Evolutionary conservation across 768 basidiomycete genomes (phyloP).

Genomic region (Auriscalpium vulgare): DNA sequence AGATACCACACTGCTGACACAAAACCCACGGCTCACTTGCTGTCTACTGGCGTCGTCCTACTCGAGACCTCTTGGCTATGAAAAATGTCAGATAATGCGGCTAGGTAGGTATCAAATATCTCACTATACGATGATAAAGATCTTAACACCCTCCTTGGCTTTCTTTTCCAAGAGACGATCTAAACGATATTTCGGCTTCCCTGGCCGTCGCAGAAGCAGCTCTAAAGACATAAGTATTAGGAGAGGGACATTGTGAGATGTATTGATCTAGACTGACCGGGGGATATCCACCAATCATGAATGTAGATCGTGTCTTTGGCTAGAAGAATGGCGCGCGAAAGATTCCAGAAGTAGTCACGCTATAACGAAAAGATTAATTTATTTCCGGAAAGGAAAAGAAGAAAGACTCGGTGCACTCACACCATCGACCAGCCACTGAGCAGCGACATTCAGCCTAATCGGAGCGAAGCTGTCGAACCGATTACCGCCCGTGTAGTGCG

Average conservation of each 20-base stretch:
- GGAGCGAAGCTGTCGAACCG: conserved; percentile 95
- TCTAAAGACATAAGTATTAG: conserved; percentile 34
- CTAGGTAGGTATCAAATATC: conserved; percentile 19
- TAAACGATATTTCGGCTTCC: conserved; percentile 77
- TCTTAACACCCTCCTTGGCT: conserved; percentile 92
- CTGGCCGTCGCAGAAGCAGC: conserved; percentile 76
- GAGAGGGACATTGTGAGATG: background rate
- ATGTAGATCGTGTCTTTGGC: conserved; percentile 89
- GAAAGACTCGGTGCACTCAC: conserved; percentile 37
- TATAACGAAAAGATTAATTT: conserved; percentile 22
- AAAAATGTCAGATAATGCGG: background rate
- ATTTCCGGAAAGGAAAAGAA: background rate
- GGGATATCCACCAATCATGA: conserved; percentile 98
- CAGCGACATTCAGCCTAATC: conserved; percentile 84
- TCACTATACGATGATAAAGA: conserved; percentile 91
- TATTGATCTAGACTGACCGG: conserved; percentile 38
- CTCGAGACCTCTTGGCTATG: conserved; percentile 90
- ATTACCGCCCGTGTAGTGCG: conserved; percentile 73
- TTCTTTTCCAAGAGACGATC: conserved; percentile 84
- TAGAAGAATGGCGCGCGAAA: conserved; percentile 83
- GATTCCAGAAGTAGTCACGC: conserved; percentile 98
- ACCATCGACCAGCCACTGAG: conserved; percentile 98
- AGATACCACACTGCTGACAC: background rate
- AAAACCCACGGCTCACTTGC: conserved; percentile 49
- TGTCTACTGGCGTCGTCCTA: conserved; percentile 89